Evolutionary conservation across 2,329 filamentous ascomycete genomes (phyloP), one percentile per base, ranked within the genome.

Genomic region (Coniochaeta prunicola): DNA sequence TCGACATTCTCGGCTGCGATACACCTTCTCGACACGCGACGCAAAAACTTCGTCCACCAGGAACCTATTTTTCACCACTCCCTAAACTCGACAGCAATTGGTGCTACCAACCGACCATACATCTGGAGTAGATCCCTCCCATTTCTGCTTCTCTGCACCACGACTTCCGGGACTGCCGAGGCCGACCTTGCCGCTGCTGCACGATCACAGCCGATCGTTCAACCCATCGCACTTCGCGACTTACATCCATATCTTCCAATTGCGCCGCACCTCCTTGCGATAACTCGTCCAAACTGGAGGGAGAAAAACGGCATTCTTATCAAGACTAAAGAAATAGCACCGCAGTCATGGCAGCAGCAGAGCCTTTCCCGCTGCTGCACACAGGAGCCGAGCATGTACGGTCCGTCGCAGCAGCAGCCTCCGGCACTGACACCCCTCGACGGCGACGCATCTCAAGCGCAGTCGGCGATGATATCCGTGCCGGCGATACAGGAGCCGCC

Each of bases 321-420:
- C 3, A 54, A 10, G 53, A 55, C 19, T 8, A 24, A 9, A 34
- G 31, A 17, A 55, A 24, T 12, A 7, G 13, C 7, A 36, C 21
- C 53, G 17, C 28, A 33, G 6, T 12, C 65, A 80, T 80, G 77
- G 70, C 77, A 42, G 70, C 68, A 59, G 69, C 76, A 61, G 81
- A 85, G 69, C 82, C 82, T 21, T 85, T 85, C 61, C 82, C 82
- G 58, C 72, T 79, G 40, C 75, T 85, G 64, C 80, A 76, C 69
- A 75, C 76, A 56, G 74, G 78, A 56, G 76, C 76, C 62, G 78
- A 82, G 63, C 78, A 80, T 66, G 69, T 79, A 63, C 75, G 24
- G 21, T 50, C 45, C 30, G 28, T 55, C 2, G 30, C 53, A 34
- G 73, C 74, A 50, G 67, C 63, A 53, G 66, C 72, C 60, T 65